Base-by-base conservation (phyloP, 2,329 filamentous ascomycete species). In the Ophiostoma australiae region DNA sequence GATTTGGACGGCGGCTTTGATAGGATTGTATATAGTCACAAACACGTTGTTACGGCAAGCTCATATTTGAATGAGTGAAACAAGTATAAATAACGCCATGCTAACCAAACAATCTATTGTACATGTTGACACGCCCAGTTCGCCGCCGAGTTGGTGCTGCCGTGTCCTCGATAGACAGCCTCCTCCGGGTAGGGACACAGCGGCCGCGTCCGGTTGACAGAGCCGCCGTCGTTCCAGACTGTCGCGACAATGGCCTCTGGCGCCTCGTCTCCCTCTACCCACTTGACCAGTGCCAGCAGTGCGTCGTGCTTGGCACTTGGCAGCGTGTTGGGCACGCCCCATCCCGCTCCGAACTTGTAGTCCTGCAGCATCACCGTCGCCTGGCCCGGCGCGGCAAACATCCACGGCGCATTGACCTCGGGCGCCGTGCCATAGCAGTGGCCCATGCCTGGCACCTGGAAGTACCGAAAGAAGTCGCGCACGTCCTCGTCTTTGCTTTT, bases 391-490 rank as follows among this genome's bases (percentile, higher is more conserved):
- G 73, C 78, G 0, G 73, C 78, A 58, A 81, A 77, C 69, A 78
- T 76, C 78, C 78, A 81, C 6, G 80, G 80, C 27, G 79, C 79
- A 17, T 71, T 41, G 4, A 75, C 72, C 41, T 77, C 75, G 7
- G 76, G 73, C 1, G 76, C 72, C 11, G 78, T 76, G 37, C 73
- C 71, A 44, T 71, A 72, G 71, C 86, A 87, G 74, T 87, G 85
- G 4, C 77, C 78, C 78, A 86, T 82, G 0, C 84, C 85, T 1
- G 84, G 84, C 6, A 86, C 80, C 4, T 79, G 76, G 75, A 86
- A 86, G 73, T 84, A 79, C 1, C 80, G 76, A 76, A 85, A 87
- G 75, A 85, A 84, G 20, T 83, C 81, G 1, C 80, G 82, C 58
- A 82, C 81, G 37, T 73, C 70, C 10, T 27, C 15, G n/a, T 23